Percentiles rank a stretch among this genome's conserved stretches.
Conservation (phyloP, 23 red algal genomes). For the Cyanidiococcus yangmingshanensis region DNA sequence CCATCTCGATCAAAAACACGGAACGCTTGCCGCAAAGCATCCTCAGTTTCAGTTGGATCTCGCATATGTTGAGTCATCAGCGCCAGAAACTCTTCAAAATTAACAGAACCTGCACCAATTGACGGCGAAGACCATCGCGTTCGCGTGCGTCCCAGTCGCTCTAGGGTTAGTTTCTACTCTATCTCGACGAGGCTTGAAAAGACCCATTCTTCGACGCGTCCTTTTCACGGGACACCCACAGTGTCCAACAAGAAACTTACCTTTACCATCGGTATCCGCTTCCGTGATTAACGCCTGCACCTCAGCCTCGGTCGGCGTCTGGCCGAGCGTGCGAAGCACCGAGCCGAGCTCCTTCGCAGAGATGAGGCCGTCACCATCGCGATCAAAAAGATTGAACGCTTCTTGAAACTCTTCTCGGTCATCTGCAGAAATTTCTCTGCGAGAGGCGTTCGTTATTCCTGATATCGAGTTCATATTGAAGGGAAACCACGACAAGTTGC, state of each 20-base stretch:
- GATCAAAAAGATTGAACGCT: conserved; percentile 39
- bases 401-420: conserved; percentile 35
- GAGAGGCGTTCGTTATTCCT: neutral
- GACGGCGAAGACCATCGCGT: neutral
- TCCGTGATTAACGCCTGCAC: neutral
- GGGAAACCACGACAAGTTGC: too few species aligned
- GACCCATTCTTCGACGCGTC: neutral
- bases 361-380: conserved; percentile 33
- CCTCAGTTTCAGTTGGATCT: conserved; percentile 54
- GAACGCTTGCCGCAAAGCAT: conserved; percentile 77
- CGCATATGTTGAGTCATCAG: conserved; percentile 81
- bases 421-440: conserved; percentile 14
- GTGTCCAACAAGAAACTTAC: neutral
- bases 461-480: too few species aligned
- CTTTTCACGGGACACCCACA: neutral
- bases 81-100: conserved; percentile 88
- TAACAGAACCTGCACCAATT: neutral
- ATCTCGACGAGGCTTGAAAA: neutral
- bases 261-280: conserved; percentile 12
- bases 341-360: neutral
- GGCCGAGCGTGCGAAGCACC: conserved; percentile 16
- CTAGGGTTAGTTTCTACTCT: conserved; percentile 17
- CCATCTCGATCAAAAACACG: conserved; percentile 94
- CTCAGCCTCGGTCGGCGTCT: conserved; percentile 18
- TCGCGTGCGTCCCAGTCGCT: too few species aligned